phyloP scores from a whole-genome alignment of 164 flowering plant genomes.

The Piper betle region DNA sequence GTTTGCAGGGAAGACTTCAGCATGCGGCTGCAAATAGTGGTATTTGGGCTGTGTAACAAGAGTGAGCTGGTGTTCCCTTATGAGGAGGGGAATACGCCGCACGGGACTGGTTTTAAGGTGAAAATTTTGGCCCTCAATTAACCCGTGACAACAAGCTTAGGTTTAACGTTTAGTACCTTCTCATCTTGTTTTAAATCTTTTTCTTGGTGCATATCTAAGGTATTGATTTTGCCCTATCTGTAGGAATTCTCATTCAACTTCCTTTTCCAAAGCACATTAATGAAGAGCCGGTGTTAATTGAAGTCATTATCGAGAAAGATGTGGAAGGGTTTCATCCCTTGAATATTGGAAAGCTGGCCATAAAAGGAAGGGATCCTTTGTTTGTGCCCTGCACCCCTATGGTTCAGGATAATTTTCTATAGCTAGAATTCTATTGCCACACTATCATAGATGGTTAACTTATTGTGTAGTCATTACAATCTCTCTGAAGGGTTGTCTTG shows the following conservation, averaged over 20 bases:
- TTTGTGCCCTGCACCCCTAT: slow-evolving; percentile 91
- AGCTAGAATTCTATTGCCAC: no score
- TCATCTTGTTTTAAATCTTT: background rate
- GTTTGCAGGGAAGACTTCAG: no score
- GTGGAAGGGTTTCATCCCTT: slow-evolving; percentile 98
- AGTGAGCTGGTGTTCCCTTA: no score
- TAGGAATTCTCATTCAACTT: slow-evolving; percentile 89
- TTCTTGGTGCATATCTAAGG: slow-evolving; percentile 1
- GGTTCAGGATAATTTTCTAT: slow-evolving; percentile 18
- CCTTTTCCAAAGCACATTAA: slow-evolving; percentile 87
- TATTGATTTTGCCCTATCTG: slow-evolving; percentile 2
- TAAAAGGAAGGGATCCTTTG: slow-evolving; percentile 95
- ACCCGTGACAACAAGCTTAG: no score
- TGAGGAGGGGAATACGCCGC: no score
- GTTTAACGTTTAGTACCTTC: background rate
- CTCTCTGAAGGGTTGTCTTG: slow-evolving; percentile 71
- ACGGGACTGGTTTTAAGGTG: no score
- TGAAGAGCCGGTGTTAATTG: slow-evolving; percentile 69
- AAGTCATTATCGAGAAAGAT: slow-evolving; percentile 86
- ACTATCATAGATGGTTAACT: no score
- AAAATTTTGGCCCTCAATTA: no score
- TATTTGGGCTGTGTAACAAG: no score
- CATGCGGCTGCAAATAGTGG: no score
- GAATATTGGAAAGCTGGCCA: slow-evolving; percentile 91
- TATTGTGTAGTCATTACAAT: background rate